A percentile compares a stretch with the other conserved stretches of the same genome.
These are phyloP conservation scores for Kwoniella mangroviensis DNA, from an alignment of 768 basidiomycete species.

Conservation along the genomic window DNA sequence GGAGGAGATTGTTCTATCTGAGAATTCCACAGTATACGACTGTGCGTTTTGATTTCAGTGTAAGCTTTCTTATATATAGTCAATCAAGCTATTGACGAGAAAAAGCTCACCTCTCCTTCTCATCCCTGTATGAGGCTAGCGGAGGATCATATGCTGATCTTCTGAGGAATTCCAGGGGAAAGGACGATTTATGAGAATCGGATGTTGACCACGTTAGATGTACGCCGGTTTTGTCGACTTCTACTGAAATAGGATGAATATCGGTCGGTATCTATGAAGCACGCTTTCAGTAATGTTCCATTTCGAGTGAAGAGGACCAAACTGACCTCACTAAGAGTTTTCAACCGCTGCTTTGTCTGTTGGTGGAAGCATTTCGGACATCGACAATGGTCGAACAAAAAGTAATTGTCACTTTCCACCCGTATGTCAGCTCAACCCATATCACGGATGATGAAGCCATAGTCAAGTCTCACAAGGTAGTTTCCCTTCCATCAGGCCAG, in stretches of 20 bases:
- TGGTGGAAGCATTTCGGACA: conserved; percentile 85
- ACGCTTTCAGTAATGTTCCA: neutral
- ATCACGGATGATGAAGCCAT: neutral
- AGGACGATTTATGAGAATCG: conserved; percentile 74
- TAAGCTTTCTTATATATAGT: too few species aligned
- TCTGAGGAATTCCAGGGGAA: conserved; percentile 85
- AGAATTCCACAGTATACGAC: conserved; percentile 80
- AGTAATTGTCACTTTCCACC: conserved; percentile 75
- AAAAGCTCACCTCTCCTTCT: conserved; percentile 7
- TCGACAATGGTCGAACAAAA: conserved; percentile 91
- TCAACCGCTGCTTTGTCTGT: conserved; percentile 84
- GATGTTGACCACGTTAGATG: conserved; percentile 73
- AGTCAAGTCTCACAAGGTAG: conserved; percentile 69
- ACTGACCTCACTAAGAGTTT: conserved; percentile 79
- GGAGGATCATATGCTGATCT: conserved; percentile 80
- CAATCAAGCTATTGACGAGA: too few species aligned
- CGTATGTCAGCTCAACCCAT: neutral
- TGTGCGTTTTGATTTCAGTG: conserved; percentile 29
- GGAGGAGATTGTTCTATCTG: conserved; percentile 77
- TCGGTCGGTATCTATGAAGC: conserved; percentile 71
- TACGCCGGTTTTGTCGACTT: conserved; percentile 68
- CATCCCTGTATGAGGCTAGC: conserved; percentile 27
- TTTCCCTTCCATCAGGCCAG: conserved; percentile 74
- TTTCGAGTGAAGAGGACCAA: neutral
- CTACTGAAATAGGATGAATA: conserved; percentile 68